Base-by-base conservation (phyloP, 345 rosid species). In the Geranium brycei region DNA sequence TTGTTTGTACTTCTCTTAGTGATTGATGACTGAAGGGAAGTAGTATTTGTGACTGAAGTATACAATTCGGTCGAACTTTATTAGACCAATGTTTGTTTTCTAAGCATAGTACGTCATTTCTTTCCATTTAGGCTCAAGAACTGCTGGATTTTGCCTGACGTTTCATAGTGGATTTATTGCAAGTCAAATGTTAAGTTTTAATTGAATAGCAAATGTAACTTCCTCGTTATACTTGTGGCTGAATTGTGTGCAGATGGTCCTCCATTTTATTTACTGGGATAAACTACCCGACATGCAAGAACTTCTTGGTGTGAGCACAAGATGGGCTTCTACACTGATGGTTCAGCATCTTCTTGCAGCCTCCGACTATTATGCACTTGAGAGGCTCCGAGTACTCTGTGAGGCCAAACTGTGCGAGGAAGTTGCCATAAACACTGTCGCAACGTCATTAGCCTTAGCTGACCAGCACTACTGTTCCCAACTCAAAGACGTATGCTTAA, bases 231-330 rank as follows among this genome's bases (percentile, higher is more conserved):
- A 38, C 53, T 47, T 7, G 14, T 47, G 53, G 53, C 14, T 47
- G 53, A 47, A 47, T 47, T 2, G 15, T 47, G 28, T 47, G 53
- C 85, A 85, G 95, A 78, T 81, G 60, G 79, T 87, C 66, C 89
- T 87, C 4, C 87, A 86, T 79, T 87, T 85, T 64, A 81, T 90
- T 59, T 90, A 90, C 83, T 84, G 87, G 86, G 95, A 90, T 71
- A 71, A 76, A 35, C 77, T 87, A 61, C 90, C 96, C n/a, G 81
- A 84, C 72, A 66, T 90, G 81, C 76, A 74, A 78, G 86, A 87
- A 68, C 72, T 90, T 18, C 72, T 75, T 68, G 89, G 88, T 57
- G 67, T 83, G 73, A 79, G 73, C 62, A 59, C 82, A 57, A 81
- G 72, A 72, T 83, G 83, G 83, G 91, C 83, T 12, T 80, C 81